phyloP scores from a whole-genome alignment of 2,329 filamentous ascomycete species.

The Penicillium sp. region DNA sequence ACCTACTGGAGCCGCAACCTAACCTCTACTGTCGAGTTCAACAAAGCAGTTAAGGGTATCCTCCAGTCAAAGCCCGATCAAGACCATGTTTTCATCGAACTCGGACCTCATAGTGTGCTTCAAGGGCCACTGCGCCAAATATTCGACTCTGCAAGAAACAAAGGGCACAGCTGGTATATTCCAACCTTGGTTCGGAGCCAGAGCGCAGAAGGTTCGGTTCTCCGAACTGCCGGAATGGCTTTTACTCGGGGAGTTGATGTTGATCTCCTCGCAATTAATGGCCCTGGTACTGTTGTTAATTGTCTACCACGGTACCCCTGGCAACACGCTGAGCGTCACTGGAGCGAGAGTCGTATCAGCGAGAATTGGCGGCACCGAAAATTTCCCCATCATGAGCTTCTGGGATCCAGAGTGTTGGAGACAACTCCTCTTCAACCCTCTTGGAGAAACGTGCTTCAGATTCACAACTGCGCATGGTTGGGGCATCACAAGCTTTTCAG shows the following conservation, averaged over 20 bases:
- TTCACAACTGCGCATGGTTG: constrained; percentile 42
- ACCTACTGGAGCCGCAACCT: constrained; percentile 27
- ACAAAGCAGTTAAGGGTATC: constrained; percentile 9
- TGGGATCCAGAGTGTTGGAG: constrained; percentile 31
- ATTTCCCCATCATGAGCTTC: constrained; percentile 24
- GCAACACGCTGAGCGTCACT: constrained; percentile 23
- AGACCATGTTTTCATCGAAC: constrained; percentile 28
- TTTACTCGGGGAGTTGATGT: neutral
- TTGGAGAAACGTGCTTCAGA: constrained; percentile 47
- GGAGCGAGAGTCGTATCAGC: constrained; percentile 22
- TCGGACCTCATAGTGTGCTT: constrained; percentile 41
- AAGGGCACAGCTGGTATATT: constrained; percentile 1
- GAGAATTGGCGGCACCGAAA: constrained; percentile 19
- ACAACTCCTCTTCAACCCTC: constrained; percentile 31
- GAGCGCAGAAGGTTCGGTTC: neutral
- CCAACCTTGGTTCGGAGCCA: constrained; percentile 9
- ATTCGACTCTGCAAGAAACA: neutral
- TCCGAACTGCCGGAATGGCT: neutral
- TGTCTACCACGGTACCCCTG: constrained; percentile 32
- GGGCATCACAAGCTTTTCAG: constrained; percentile 44
- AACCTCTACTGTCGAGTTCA: constrained; percentile 23
- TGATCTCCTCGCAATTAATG: neutral
- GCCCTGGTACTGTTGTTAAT: constrained; percentile 5
- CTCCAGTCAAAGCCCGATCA: neutral
- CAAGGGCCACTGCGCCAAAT: constrained; percentile 31